Evolutionary conservation across 73 alveolate genomes (phyloP).

Genomic region (Blepharisma stoltei): DNA sequence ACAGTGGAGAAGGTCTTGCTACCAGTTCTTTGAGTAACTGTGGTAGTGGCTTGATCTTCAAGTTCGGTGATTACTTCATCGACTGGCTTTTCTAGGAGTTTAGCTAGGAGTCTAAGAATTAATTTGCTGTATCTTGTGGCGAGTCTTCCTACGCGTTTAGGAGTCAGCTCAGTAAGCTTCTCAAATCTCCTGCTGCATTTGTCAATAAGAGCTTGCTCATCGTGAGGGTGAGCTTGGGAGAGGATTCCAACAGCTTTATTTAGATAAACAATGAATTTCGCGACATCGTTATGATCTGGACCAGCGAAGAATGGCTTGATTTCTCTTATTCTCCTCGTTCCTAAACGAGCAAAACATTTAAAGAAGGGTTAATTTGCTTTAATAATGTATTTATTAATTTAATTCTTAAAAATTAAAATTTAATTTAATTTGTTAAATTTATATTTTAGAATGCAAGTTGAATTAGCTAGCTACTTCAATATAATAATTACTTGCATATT

Average conservation of each 20-base stretch:
- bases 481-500: no score
- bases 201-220: neutral
- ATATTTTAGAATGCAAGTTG: no score
- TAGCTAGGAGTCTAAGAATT: neutral
- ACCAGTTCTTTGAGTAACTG: neutral
- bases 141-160: neutral
- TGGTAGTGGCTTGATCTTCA: neutral
- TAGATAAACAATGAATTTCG: neutral
- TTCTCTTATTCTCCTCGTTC: no score
- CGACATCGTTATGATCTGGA: neutral
- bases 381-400: no score
- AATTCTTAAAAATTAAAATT: no score
- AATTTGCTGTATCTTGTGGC: neutral
- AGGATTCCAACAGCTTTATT: neutral
- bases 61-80: neutral
- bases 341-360: no score
- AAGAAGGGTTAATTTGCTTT: no score
- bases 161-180: neutral
- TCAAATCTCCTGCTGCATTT: neutral
- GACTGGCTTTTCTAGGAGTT: neutral
- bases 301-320: slow-evolving; percentile 18
- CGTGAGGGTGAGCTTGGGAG: no score
- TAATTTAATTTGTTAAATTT: no score
- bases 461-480: no score
- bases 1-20: neutral